Percentiles rank a stretch among this genome's conserved stretches.
These are phyloP conservation scores for Mycena vulgaris DNA, from an alignment of 768 basidiomycete species.

Conservation along the genomic window DNA sequence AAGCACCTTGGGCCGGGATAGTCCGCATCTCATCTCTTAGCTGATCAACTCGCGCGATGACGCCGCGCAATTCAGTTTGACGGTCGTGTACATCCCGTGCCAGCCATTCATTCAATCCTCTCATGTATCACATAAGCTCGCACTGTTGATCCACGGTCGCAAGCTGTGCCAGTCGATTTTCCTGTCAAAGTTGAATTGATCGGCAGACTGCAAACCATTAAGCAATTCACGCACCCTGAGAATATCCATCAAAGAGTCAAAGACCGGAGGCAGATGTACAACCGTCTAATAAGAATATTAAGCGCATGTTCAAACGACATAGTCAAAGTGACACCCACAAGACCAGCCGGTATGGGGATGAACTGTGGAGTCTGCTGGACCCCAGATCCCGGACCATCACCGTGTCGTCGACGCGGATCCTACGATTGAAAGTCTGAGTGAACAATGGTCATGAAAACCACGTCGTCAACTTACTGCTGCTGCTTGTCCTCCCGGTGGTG, in stretches of 20 bases:
- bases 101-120: constrained; percentile 84
- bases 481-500: no score
- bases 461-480: neutral
- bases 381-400: constrained; percentile 1
- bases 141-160: constrained; percentile 86
- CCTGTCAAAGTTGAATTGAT: constrained; percentile 59
- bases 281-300: constrained; percentile 63
- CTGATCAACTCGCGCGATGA: constrained; percentile 73
- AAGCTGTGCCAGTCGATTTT: constrained; percentile 81
- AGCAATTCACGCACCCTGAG: constrained; percentile 64
- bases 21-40: constrained; percentile 59
- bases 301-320: neutral
- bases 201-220: constrained; percentile 13
- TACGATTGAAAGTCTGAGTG: neutral
- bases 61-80: constrained; percentile 78
- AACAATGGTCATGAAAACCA: neutral
- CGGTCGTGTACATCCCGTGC: constrained; percentile 85
- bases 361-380: neutral
- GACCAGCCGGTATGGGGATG: constrained; percentile 65
- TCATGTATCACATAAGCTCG: constrained; percentile 86
- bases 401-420: no score
- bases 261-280: constrained; percentile 73
- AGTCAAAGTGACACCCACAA: constrained; percentile 56
- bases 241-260: constrained; percentile 80
- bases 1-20: constrained; percentile 53